A percentile compares a stretch with the other conserved stretches of the same genome.
phyloP scores from a whole-genome alignment of 2,329 filamentous ascomycete genomes.

The Orbilia ellipsospora region DNA sequence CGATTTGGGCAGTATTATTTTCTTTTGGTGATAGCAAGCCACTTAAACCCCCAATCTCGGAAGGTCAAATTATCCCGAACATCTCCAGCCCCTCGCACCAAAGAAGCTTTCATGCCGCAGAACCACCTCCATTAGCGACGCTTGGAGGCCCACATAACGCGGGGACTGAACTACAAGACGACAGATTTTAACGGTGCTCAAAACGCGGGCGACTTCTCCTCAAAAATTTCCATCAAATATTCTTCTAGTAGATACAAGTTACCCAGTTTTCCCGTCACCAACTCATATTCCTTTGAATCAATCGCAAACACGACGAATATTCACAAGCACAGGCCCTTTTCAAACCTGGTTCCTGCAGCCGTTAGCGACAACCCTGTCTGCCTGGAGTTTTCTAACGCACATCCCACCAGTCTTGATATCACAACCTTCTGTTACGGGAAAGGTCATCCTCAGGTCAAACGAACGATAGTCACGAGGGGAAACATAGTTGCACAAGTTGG shows the following conservation, averaged over 20 bases:
- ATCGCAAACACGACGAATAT: background rate
- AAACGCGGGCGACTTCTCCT: background rate
- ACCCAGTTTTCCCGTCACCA: too few relatives aligned
- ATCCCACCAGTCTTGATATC: slow-evolving; percentile 29
- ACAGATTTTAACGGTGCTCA: background rate
- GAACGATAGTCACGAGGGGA: slow-evolving; percentile 42
- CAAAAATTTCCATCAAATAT: background rate
- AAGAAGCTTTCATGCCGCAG: slow-evolving; percentile 48
- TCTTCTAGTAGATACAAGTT: background rate
- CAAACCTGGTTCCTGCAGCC: slow-evolving; percentile 51
- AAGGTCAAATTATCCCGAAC: slow-evolving; percentile 55
- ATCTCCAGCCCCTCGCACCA: slow-evolving; percentile 23
- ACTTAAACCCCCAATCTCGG: slow-evolving; percentile 55
- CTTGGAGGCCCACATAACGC: slow-evolving; percentile 37
- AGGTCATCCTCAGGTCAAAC: slow-evolving; percentile 32
- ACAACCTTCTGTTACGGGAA: slow-evolving; percentile 53
- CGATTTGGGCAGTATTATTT: slow-evolving; percentile 1
- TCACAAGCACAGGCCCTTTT: slow-evolving; percentile 22
- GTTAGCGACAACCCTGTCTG: slow-evolving; percentile 47
- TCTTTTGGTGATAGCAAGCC: slow-evolving; percentile 48
- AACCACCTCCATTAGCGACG: slow-evolving; percentile 28
- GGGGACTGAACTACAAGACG: background rate
- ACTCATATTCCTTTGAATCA: background rate
- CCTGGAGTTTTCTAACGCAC: slow-evolving; percentile 43
- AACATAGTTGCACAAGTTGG: slow-evolving; percentile 13